Evolutionary conservation across 169 alveolate species (phyloP).

Genomic region (Plasmodium relictum): DNA sequence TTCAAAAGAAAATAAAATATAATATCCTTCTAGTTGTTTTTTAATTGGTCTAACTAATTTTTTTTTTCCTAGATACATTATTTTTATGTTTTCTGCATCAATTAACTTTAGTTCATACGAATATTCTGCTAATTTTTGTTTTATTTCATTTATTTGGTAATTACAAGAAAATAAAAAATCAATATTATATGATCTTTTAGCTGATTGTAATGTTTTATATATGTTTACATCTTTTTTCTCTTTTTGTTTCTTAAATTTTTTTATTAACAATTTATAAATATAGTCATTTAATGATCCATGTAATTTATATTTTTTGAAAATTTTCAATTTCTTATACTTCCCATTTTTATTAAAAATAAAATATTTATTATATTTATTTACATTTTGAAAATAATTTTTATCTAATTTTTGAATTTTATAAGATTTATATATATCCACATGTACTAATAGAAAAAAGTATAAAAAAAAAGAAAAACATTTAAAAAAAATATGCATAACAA

Average conservation of each 20-base stretch:
- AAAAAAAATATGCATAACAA: background rate
- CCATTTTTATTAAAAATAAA: background rate
- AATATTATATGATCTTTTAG: conserved; percentile 34
- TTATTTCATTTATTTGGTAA: conserved; percentile 29
- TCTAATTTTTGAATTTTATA: background rate
- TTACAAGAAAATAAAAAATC: conserved; percentile 49
- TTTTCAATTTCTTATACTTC: background rate
- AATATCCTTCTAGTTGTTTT: conserved; percentile 46
- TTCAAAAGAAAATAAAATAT: conserved; percentile 34
- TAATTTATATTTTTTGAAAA: background rate
- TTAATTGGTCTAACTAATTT: conserved; percentile 45
- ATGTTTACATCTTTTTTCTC: conserved; percentile 14
- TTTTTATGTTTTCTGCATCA: conserved; percentile 19
- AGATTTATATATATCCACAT: background rate
- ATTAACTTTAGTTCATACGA: conserved; percentile 30
- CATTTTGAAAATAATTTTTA: background rate
- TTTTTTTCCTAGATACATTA: conserved; percentile 39
- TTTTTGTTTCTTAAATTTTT: conserved; percentile 23
- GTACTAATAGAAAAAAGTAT: background rate
- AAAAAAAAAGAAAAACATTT: background rate
- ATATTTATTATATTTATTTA: background rate
- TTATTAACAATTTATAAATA: conserved; percentile 44
- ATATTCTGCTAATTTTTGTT: conserved; percentile 45
- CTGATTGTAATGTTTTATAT: conserved; percentile 25
- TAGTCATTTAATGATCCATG: conserved; percentile 59